phyloP scores from a whole-genome alignment of 208 protist genomes.

The Trypanosoma mega region DNA sequence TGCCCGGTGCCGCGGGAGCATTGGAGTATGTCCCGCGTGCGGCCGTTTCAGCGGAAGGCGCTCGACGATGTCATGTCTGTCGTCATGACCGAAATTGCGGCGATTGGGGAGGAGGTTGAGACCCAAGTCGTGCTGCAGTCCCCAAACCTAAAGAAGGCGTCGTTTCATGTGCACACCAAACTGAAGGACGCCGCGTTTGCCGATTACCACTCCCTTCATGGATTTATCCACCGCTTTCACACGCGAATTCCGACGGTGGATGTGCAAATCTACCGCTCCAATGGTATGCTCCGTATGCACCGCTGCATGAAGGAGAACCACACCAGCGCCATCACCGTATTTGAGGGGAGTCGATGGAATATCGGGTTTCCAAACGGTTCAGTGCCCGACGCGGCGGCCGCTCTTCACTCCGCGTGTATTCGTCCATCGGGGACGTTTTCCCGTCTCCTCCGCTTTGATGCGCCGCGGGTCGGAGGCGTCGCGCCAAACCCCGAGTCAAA shows the following conservation, averaged over 20 bases:
- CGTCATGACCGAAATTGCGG: constrained; percentile 63
- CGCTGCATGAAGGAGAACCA: constrained; percentile 89
- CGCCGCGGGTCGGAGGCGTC: constrained; percentile 32
- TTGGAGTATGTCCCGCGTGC: constrained; percentile 76
- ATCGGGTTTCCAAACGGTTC: constrained; percentile 67
- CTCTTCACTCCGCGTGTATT: constrained; percentile 75
- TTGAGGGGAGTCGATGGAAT: constrained; percentile 70
- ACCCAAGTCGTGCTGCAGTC: constrained; percentile 85
- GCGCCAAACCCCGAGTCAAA: background rate
- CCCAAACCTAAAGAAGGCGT: constrained; percentile 89
- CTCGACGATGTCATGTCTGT: constrained; percentile 62
- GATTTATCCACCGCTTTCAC: constrained; percentile 71
- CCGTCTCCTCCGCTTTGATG: constrained; percentile 58
- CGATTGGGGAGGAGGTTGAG: constrained; percentile 72
- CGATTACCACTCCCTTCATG: constrained; percentile 81
- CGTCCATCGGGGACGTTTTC: constrained; percentile 67
- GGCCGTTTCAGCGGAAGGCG: constrained; percentile 71
- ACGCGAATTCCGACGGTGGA: constrained; percentile 74
- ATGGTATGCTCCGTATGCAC: constrained; percentile 89
- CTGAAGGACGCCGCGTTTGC: constrained; percentile 82
- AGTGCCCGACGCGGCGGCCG: constrained; percentile 65
- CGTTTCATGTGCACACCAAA: constrained; percentile 86
- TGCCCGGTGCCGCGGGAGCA: constrained; percentile 82
- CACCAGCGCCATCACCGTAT: constrained; percentile 82
- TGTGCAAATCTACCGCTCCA: constrained; percentile 79